Conservation (phyloP, 1,139 yeast species). For the Diutina mesorugosa region DNA sequence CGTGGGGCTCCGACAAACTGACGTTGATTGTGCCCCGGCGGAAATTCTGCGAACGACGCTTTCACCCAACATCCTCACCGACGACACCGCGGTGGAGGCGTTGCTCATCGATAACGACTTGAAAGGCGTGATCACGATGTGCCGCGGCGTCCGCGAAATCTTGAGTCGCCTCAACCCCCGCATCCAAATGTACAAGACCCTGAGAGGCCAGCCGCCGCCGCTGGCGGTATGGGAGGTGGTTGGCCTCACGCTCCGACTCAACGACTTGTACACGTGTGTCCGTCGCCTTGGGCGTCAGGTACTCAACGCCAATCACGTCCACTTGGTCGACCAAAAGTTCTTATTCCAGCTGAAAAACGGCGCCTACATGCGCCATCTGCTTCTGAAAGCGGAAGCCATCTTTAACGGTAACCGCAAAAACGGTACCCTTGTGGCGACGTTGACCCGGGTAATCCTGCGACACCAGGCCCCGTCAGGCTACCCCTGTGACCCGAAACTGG, state of each 20-base stretch:
- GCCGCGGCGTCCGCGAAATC: constrained; percentile 11
- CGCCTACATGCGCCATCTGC: constrained; percentile 15
- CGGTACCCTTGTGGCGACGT: constrained; percentile 36
- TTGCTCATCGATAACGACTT: constrained; percentile 30
- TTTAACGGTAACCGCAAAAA: constrained; percentile 38
- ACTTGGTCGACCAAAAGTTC: constrained; percentile 27
- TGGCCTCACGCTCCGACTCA: constrained; percentile 29
- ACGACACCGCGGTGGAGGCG: constrained; percentile 11
- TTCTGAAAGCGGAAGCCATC: constrained; percentile 27
- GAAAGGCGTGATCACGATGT: constrained; percentile 16
- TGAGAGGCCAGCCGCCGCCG: constrained; percentile 31
- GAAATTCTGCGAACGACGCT: neutral
- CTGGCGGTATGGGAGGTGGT: constrained; percentile 32
- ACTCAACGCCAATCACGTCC: constrained; percentile 27
- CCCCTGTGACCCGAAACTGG: constrained; percentile 19
- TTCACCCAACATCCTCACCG: neutral
- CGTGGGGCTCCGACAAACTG: neutral
- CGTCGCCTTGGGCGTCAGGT: constrained; percentile 32
- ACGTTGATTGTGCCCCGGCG: neutral
- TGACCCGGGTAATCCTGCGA: constrained; percentile 32
- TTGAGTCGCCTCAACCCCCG: constrained; percentile 16
- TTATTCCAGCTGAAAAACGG: constrained; percentile 15
- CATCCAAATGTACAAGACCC: constrained; percentile 11
- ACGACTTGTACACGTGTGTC: constrained; percentile 31
- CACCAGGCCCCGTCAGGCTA: constrained; percentile 23